Percentiles rank a stretch among this genome's conserved stretches.
Conservation (phyloP, 495 filamentous ascomycete species). For the Podospora appendiculata region DNA sequence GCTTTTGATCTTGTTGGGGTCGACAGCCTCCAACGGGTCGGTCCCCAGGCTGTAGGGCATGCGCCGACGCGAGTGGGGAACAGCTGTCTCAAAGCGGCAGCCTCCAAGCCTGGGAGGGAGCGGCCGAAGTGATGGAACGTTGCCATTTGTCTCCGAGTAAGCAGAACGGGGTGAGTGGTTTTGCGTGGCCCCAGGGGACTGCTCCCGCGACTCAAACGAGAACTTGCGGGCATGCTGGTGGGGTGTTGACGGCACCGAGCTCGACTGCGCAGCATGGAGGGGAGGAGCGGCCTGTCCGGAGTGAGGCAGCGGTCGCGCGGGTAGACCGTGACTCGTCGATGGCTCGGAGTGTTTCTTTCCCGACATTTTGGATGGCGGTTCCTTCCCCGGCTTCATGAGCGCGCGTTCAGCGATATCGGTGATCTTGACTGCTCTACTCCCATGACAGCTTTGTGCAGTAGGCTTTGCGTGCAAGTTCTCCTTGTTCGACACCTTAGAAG, state of each 20-base stretch:
- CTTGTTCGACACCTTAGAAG: constrained; percentile 45
- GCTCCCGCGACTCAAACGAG: constrained; percentile 76
- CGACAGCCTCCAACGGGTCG: constrained; percentile 62
- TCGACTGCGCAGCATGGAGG: constrained; percentile 58
- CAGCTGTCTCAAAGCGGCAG: constrained; percentile 73
- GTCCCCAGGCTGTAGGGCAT: constrained; percentile 88
- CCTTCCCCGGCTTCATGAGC: constrained; percentile 46
- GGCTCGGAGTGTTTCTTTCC: constrained; percentile 31
- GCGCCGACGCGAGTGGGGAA: constrained; percentile 47
- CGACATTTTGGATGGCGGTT: constrained; percentile 39
- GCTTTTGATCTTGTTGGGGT: constrained; percentile 55
- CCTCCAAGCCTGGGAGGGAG: constrained; percentile 41
- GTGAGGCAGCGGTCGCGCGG: constrained; percentile 27
- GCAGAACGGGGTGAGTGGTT: constrained; percentile 86
- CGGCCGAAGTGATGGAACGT: constrained; percentile 57
- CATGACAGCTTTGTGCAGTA: constrained; percentile 46
- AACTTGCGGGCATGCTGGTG: constrained; percentile 81
- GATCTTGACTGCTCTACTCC: constrained; percentile 44
- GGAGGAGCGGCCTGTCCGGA: constrained; percentile 15
- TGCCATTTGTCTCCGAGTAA: constrained; percentile 76
- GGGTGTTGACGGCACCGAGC: constrained; percentile 88
- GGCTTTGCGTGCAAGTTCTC: constrained; percentile 31
- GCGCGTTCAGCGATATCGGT: constrained; percentile 46
- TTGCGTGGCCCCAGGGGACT: constrained; percentile 65
- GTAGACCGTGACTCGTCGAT: constrained; percentile 18